These are phyloP conservation scores for Fusarium sp. DNA, from an alignment of 2,329 filamentous ascomycete genomes.

Conservation along the genomic window DNA sequence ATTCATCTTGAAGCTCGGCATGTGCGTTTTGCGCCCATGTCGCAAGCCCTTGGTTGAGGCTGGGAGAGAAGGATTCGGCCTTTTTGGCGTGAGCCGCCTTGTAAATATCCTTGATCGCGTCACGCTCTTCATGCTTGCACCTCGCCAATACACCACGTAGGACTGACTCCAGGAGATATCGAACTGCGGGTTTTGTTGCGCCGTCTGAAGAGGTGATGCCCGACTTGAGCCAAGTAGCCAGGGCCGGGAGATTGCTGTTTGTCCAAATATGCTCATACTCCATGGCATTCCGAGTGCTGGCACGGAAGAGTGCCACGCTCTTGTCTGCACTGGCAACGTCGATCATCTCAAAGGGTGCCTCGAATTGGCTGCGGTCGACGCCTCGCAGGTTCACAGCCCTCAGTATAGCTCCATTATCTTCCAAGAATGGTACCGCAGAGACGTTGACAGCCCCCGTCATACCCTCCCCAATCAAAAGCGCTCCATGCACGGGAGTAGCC, in stretches of 20 bases:
- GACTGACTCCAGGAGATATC: slow-evolving; percentile 77
- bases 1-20: slow-evolving; percentile 83
- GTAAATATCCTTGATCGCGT: slow-evolving; percentile 58
- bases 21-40: slow-evolving; percentile 87
- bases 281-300: slow-evolving; percentile 78
- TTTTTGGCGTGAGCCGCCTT: slow-evolving; percentile 32
- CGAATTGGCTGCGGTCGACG: slow-evolving; percentile 55
- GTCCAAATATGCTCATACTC: slow-evolving; percentile 84
- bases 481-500: slow-evolving; percentile 87
- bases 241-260: slow-evolving; percentile 76
- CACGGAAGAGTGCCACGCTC: slow-evolving; percentile 77
- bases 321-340: slow-evolving; percentile 75
- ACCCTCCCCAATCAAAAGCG: slow-evolving; percentile 81
- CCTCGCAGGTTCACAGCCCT: slow-evolving; percentile 72
- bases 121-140: slow-evolving; percentile 62
- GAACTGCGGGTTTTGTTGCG: slow-evolving; percentile 76
- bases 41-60: slow-evolving; percentile 73
- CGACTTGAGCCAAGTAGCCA: slow-evolving; percentile 77
- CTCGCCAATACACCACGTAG: slow-evolving; percentile 68
- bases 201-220: slow-evolving; percentile 60
- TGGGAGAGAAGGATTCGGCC: slow-evolving; percentile 56
- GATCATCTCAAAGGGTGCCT: slow-evolving; percentile 68
- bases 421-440: slow-evolving; percentile 59
- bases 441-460: slow-evolving; percentile 76
- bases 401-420: slow-evolving; percentile 61